A percentile compares a stretch with the other conserved stretches of the same genome.
Conservation (phyloP, 108 stramenopile species). For the Fragilaria crotonensis region DNA sequence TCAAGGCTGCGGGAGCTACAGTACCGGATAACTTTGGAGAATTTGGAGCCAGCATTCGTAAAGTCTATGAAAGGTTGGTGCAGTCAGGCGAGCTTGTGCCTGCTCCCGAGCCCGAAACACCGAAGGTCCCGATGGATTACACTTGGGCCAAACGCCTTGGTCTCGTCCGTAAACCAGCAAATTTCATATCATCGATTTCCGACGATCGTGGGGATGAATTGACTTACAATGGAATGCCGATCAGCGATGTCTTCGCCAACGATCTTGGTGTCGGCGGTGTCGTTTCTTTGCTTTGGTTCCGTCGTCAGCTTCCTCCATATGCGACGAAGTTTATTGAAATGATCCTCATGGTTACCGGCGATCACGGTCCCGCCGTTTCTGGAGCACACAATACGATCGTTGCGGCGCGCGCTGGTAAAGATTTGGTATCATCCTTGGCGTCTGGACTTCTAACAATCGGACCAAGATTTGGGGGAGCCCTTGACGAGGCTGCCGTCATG, state of each 20-base stretch:
- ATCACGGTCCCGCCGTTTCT: conserved; percentile 82
- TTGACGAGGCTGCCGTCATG: conserved; percentile 77
- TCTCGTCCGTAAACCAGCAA: conserved; percentile 87
- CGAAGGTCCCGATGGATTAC: conserved; percentile 87
- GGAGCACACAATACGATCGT: conserved; percentile 94
- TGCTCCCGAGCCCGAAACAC: conserved; percentile 50
- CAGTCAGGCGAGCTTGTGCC: conserved; percentile 34
- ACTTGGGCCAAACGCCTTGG: conserved; percentile 88
- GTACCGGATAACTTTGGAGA: conserved; percentile 80
- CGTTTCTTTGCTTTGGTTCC: conserved; percentile 86
- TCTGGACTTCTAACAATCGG: conserved; percentile 87
- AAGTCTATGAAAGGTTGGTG: conserved; percentile 47
- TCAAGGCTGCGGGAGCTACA: conserved; percentile 70
- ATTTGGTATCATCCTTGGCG: conserved; percentile 78
- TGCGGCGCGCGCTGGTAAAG: conserved; percentile 86
- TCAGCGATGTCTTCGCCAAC: conserved; percentile 74
- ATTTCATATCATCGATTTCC: conserved; percentile 86
- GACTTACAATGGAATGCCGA: conserved; percentile 80
- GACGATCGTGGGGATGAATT: conserved; percentile 92
- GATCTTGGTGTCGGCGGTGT: conserved; percentile 87
- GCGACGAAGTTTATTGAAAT: conserved; percentile 92
- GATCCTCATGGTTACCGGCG: conserved; percentile 86
- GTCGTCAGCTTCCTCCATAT: conserved; percentile 75
- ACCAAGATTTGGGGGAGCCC: conserved; percentile 88
- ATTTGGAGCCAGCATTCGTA: conserved; percentile 62